Evolutionary conservation across 441 rosid species (phyloP), one percentile per base, ranked within the genome.

Genomic region (Populus trichocarpa): DNA sequence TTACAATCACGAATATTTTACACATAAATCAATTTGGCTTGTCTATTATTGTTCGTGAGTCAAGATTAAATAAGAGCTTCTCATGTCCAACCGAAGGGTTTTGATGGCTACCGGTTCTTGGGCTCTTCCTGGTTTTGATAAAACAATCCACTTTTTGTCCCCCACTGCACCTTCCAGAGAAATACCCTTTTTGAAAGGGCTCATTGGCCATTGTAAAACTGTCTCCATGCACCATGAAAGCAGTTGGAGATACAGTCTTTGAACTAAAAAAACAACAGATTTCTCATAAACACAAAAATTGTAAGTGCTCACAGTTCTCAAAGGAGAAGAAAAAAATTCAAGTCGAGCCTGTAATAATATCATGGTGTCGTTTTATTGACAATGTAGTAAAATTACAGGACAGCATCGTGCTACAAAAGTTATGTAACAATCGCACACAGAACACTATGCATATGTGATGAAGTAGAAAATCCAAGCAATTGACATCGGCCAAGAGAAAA

Each of bases 71-170:
- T 36, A 53, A 73, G 57, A 70, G 32, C 46, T 61, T 42, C 63
- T 50, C n/a, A 38, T 18, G 13, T 67, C 70, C 69, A 50, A 66
- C 26, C 61, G 2, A 22, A 75, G 73, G 22, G 64, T 63, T 74
- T 70, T 63, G 71, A 75, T 36, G 67, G 65, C 35, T 67, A 66
- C 22, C n/a, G 28, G 79, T 40, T 22, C 67, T 12, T 12, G 14
- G 50, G 16, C 26, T 67, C 46, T 26, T 46, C 70, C 50, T 7
- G 12, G 40, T 65, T 73, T 68, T 67, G 26, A n/a, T 11, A 59
- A 3, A 6, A 40, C 2, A 61, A 36, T 67, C 69, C 72, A 23
- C 77, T 42, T 75, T 75, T 63, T 77, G 80, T 77, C 80, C 16
- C 78, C 84, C 74, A 28, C 13, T 69, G 12, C 42, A 38, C 42